phyloP scores from a whole-genome alignment of 1,139 yeast genomes.

The Nadsonia commutata region DNA sequence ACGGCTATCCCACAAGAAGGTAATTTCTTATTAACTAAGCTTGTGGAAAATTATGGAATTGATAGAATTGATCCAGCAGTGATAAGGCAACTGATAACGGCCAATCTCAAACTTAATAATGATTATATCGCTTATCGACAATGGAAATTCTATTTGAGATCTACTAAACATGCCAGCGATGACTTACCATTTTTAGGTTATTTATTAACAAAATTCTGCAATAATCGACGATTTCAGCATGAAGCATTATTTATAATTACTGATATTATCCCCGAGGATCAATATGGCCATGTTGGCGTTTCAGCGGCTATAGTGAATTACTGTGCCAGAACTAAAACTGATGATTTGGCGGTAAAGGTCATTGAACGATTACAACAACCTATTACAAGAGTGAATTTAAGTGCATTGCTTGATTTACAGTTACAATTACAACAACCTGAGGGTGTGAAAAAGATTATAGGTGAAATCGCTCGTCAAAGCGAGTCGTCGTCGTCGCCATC shows the following conservation, averaged over 20 bases:
- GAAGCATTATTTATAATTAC: background rate
- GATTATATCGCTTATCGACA: background rate
- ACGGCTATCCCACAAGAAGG: background rate
- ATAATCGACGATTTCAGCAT: background rate
- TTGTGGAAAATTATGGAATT: background rate
- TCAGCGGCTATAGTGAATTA: background rate
- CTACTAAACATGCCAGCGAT: background rate
- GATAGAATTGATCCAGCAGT: background rate
- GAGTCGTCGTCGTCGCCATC: too few species aligned
- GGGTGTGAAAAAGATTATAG: background rate
- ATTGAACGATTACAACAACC: background rate
- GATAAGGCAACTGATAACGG: background rate
- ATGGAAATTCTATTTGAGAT: background rate
- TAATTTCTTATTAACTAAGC: background rate
- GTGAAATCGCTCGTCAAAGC: background rate
- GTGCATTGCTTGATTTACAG: background rate
- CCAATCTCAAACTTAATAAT: background rate
- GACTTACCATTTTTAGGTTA: background rate
- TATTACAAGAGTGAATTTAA: background rate
- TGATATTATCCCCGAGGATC: background rate
- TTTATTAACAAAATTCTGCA: background rate
- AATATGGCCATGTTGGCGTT: background rate
- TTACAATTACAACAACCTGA: background rate
- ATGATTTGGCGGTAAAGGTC: background rate
- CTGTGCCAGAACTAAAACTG: background rate